Base-by-base conservation (phyloP, 208 protist species). In the Naegleria fowleri region DNA sequence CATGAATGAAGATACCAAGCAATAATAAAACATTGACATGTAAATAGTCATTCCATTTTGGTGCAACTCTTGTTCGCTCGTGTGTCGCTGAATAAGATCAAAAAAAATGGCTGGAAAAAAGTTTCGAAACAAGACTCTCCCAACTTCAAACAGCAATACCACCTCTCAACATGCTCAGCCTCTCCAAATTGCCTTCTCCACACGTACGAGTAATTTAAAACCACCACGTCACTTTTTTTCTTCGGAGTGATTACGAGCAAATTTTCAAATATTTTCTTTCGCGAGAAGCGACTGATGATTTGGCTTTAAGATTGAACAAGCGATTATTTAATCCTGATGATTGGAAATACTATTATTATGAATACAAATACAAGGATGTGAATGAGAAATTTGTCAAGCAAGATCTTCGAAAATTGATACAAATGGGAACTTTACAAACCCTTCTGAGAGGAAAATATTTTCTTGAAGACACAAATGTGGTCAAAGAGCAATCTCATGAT, bases 331-430 rank as follows among this genome's bases (percentile, higher is more conserved):
- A 76, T 29, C 15, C 58, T n/a, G 5, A 5, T 5, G 58, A 76
- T 76, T 76, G 58, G 58, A 76, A 76, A 25, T 76, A 76, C n/a
- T 76, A 76, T 76, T 76, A 76, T 25, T 76, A n/a, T 76, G 58
- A 76, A n/a, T 25, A 76, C n/a, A 5, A 4, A n/a, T 76, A 25
- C 19, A 76, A 76, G 22, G 58, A 76, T n/a, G 16, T 29, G 16
- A n/a, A 9, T n/a, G n/a, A 76, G 4, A n/a, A n/a, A n/a, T n/a
- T n/a, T n/a, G 58, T 76, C 4, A 76, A 25, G n/a, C 5, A 25
- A n/a, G 58, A 9, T 25, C n/a, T 76, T 5, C 6, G 58, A 29
- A 76, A 76, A 76, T 29, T 76, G 6, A 29, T 76, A n/a, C 58
- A 76, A 29, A 76, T 76, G 58, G 22, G 15, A n/a, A 76, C 58